Conservation (phyloP, 108 stramenopile species). For the Parietichytrium sp. region DNA sequence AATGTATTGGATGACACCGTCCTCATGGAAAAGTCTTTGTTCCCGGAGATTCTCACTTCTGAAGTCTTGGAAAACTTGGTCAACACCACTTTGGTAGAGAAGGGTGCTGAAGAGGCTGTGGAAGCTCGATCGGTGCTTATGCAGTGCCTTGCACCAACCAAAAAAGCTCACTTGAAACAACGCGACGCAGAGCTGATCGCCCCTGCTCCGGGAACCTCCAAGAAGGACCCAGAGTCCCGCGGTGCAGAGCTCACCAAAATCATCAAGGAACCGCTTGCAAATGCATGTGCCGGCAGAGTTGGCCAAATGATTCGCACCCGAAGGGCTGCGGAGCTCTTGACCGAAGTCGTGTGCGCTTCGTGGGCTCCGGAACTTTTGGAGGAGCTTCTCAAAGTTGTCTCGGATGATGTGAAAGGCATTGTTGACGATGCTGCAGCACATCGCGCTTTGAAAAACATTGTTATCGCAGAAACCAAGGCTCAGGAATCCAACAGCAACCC, state of each 20-base stretch:
- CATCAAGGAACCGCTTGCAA: background rate
- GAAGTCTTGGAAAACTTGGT: background rate
- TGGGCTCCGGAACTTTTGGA: constrained; percentile 10
- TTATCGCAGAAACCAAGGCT: background rate
- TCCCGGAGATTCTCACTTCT: background rate
- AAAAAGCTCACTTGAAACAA: background rate
- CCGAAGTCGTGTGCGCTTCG: constrained; percentile 2
- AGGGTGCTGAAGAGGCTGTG: background rate
- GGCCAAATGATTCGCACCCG: background rate
- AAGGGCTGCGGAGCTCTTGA: background rate
- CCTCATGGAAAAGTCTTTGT: background rate
- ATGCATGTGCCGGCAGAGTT: background rate
- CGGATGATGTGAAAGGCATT: too few relatives aligned
- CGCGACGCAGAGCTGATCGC: background rate
- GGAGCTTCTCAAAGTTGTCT: background rate
- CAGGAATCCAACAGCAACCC: background rate
- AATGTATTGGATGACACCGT: constrained; percentile 7
- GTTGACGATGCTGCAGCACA: background rate
- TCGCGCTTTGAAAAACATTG: background rate
- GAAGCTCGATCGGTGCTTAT: background rate
- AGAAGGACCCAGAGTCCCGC: constrained; percentile 1
- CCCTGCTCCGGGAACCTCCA: background rate
- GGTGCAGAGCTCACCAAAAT: background rate
- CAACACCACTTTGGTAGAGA: background rate
- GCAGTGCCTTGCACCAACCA: background rate